phyloP scores from a whole-genome alignment of 768 basidiomycete genomes.

The Cyclocybe aegerita region DNA sequence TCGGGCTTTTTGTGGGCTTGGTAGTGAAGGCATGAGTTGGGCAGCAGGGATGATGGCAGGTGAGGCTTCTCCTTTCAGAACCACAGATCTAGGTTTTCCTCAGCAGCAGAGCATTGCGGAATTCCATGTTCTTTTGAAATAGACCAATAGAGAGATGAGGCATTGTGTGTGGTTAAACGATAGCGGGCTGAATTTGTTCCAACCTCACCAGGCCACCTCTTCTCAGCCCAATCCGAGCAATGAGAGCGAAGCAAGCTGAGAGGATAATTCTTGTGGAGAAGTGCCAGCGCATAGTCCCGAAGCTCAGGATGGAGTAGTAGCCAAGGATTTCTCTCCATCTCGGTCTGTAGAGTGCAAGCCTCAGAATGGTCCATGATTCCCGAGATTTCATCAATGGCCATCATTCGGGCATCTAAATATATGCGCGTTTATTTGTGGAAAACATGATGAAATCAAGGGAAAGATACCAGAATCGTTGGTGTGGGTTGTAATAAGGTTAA shows the following conservation, averaged over 20 bases:
- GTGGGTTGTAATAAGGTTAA: constrained; percentile 16
- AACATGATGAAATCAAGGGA: not conserved
- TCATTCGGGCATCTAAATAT: constrained; percentile 8
- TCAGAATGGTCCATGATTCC: constrained; percentile 21
- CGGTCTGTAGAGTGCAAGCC: constrained; percentile 5
- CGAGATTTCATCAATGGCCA: constrained; percentile 18
- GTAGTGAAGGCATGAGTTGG: constrained; percentile 21
- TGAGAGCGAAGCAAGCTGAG: constrained; percentile 17
- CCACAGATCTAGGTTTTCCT: constrained; percentile 26
- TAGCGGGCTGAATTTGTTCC: constrained; percentile 17
- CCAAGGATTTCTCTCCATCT: constrained; percentile 16
- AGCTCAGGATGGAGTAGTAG: constrained; percentile 16
- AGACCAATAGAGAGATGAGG: constrained; percentile 21
- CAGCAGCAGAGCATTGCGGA: constrained; percentile 19
- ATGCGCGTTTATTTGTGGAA: not conserved
- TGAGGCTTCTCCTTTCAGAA: constrained; percentile 6
- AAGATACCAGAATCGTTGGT: not conserved
- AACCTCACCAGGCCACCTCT: constrained; percentile 12
- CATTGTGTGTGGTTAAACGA: constrained; percentile 14
- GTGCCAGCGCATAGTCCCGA: constrained; percentile 15
- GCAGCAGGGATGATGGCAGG: constrained; percentile 17
- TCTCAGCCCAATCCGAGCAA: constrained; percentile 17
- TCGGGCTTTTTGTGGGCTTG: constrained; percentile 11
- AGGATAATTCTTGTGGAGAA: constrained; percentile 16
- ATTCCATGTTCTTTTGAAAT: constrained; percentile 20